A percentile compares a stretch with the other conserved stretches of the same genome.
These are phyloP conservation scores for Fraxinus ornus DNA, from an alignment of 305 asterid species.

Conservation along the genomic window DNA sequence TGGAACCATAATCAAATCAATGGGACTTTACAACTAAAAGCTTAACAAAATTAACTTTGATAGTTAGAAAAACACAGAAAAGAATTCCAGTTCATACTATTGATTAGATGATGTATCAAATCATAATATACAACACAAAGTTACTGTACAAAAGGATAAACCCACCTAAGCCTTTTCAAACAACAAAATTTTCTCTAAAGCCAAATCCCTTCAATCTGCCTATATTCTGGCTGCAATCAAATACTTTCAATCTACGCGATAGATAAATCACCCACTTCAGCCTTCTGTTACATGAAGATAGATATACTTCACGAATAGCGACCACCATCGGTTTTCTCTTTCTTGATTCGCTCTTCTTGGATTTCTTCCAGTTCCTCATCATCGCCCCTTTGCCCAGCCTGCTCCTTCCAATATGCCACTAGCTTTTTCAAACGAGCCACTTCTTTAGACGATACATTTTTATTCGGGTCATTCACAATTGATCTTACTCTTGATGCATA, in stretches of 20 bases:
- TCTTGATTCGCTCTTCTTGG: constrained; percentile 58
- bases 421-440: constrained; percentile 82
- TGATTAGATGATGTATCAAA: constrained; percentile 12
- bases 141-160: constrained; percentile 32
- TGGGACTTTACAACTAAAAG: not conserved
- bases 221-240: not conserved
- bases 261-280: not conserved
- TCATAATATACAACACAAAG: constrained; percentile 31
- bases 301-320: constrained; percentile 69
- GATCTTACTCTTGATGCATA: constrained; percentile 93
- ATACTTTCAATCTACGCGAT: constrained; percentile 13
- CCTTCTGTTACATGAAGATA: not conserved
- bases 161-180: constrained; percentile 25
- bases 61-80: not conserved
- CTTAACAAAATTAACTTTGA: not conserved
- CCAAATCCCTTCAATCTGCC: constrained; percentile 26
- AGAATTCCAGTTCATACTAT: constrained; percentile 29
- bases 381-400: constrained; percentile 76
- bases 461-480: constrained; percentile 82
- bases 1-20: not conserved
- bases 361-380: constrained; percentile 86
- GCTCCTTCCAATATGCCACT: constrained; percentile 84
- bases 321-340: constrained; percentile 48
- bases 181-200: constrained; percentile 31
- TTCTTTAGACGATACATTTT: constrained; percentile 83